Evolutionary conservation across 2,329 filamentous ascomycete species (phyloP), one percentile per base, ranked within the genome.

Genomic region (Mariannaea sp.): DNA sequence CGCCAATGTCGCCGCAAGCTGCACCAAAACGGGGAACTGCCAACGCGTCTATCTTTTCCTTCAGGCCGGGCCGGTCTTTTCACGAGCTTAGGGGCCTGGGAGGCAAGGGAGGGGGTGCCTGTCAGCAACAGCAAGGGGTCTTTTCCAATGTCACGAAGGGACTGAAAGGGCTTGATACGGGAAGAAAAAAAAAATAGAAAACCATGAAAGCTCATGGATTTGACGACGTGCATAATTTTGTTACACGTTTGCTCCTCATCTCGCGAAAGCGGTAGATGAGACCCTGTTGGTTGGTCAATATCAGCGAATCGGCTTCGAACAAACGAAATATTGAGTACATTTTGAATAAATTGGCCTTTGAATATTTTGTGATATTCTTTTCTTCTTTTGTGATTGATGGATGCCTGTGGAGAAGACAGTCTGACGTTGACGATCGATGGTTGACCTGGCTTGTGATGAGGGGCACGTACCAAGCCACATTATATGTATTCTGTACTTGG

Each of bases 381-480:
- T 29, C 29, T 42, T 38, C 20, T 36, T 38, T 42, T 13, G 27
- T 44, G 26, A 38, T 53, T 39, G 38, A 35, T 36, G 19, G 33
- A 27, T 40, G 26, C 41, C 39, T 29, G 50, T 53, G 50, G 50
- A 44, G 50, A 49, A 48, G 39, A 41, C 44, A 43, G 44, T 53
- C 44, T 53, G 50, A 53, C 50, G 33, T 53, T 43, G 38, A 40
- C 32, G 16, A 14, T 52, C 49, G 30, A 33, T 24, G 16, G 19
- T 52, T 53, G 30, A 33, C 30, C 40, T 35, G 35, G 14, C 43
- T 16, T 41, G 20, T 49, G 36, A 42, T 41, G 49, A 43, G 50
- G 50, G 43, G 32, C 26, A 42, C n/a, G n/a, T n/a, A n/a, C n/a
- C n/a, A n/a, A n/a, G n/a, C n/a, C n/a, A n/a, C n/a, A n/a, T n/a